Percentiles rank a stretch among this genome's conserved stretches.
phyloP scores from a whole-genome alignment of 2,329 filamentous ascomycete species.

The Colletotrichum sp. region DNA sequence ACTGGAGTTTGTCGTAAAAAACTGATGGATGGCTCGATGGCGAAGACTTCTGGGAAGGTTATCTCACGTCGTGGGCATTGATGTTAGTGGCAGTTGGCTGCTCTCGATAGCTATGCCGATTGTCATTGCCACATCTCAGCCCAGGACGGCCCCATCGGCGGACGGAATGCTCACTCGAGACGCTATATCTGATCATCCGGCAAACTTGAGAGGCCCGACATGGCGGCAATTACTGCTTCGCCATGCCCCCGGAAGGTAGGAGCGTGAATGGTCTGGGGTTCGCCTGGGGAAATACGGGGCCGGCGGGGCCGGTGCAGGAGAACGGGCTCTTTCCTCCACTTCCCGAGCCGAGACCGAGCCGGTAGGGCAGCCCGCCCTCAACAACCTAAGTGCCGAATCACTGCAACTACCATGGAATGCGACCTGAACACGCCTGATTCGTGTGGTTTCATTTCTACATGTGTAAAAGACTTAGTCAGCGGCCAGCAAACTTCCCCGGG shows the following conservation, averaged over 20 bases:
- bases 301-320: background rate
- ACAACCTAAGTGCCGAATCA: background rate
- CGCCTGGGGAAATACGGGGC: background rate
- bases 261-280: background rate
- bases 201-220: background rate
- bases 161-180: background rate
- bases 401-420: background rate
- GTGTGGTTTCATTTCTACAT: background rate
- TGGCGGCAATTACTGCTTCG: background rate
- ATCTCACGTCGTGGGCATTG: background rate
- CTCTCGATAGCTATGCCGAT: background rate
- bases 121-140: background rate
- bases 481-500: background rate
- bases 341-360: slow-evolving; percentile 11
- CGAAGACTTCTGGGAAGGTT: background rate
- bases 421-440: background rate
- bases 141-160: slow-evolving; percentile 3
- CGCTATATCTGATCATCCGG: background rate
- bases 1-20: background rate
- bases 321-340: background rate
- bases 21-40: background rate
- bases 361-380: background rate
- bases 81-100: background rate
- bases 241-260: background rate
- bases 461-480: background rate